These are phyloP conservation scores for Monosiga brevicollis DNA, from an alignment of 78 protist genomes.

Conservation along the genomic window DNA sequence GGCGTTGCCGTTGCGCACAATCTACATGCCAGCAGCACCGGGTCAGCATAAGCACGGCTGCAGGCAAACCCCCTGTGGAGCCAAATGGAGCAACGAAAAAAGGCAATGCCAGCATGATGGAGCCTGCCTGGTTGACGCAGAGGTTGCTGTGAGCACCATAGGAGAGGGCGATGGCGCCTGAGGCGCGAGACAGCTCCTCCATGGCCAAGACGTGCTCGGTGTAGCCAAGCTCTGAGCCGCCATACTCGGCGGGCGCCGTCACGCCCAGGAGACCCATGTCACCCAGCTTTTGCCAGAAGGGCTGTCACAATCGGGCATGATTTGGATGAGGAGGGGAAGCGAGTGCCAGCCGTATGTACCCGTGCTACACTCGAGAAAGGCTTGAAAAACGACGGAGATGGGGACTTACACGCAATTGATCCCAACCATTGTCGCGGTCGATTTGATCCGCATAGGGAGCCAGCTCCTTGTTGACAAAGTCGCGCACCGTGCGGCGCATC, in stretches of 20 bases:
- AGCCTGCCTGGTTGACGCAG: conserved; percentile 81
- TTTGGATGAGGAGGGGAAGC: not conserved
- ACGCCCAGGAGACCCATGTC: conserved; percentile 82
- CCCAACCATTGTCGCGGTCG: conserved; percentile 55
- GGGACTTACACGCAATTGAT: conserved; percentile 6
- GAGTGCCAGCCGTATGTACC: too few species aligned
- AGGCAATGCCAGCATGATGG: too few species aligned
- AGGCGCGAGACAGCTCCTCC: conserved; percentile 70
- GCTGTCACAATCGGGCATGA: not conserved
- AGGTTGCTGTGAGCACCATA: conserved; percentile 89
- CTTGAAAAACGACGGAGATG: not conserved
- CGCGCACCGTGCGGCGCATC: conserved; percentile 42
- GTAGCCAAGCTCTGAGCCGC: conserved; percentile 65
- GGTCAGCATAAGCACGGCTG: too few species aligned
- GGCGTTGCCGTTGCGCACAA: conserved; percentile 77
- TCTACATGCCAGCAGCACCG: too few species aligned
- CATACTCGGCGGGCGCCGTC: conserved; percentile 69
- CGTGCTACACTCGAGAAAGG: not conserved
- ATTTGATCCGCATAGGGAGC: conserved; percentile 71
- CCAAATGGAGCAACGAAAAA: too few species aligned
- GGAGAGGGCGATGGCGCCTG: conserved; percentile 69
- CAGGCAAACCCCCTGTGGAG: too few species aligned
- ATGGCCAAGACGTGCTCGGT: conserved; percentile 63
- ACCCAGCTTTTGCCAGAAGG: conserved; percentile 68
- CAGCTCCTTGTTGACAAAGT: conserved; percentile 54